phyloP scores from a whole-genome alignment of 805 yeast genomes.

The Candida germanica region DNA sequence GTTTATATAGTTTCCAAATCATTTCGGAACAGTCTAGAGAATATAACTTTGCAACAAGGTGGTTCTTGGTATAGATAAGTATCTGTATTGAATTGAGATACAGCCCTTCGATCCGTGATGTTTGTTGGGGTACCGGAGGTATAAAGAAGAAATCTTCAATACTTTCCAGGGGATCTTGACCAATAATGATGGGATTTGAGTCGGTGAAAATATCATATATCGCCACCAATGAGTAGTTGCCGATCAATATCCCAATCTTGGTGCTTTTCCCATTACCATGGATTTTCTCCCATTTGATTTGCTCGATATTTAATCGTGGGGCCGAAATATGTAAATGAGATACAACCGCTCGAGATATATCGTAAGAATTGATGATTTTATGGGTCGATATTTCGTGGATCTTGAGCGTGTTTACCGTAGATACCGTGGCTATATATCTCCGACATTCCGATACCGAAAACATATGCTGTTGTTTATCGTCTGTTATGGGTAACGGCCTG shows the following conservation, averaged over 20 bases:
- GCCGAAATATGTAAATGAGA: constrained; percentile 1
- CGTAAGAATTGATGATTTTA: constrained; percentile 7
- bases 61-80: constrained; percentile 25
- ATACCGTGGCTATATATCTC: constrained; percentile 3
- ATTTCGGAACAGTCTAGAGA: constrained; percentile 36
- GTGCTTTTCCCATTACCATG: constrained; percentile 12
- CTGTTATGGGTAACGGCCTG: too few relatives aligned
- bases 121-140: constrained; percentile 18
- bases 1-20: constrained; percentile 32
- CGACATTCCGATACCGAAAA: constrained; percentile 3
- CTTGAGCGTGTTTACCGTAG: constrained; percentile 7
- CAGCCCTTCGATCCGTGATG: constrained; percentile 20
- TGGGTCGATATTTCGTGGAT: constrained; percentile 2
- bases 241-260: constrained; percentile 30
- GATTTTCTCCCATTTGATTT: constrained; percentile 12
- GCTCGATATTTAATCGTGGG: not conserved
- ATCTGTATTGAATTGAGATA: constrained; percentile 33
- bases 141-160: constrained; percentile 35
- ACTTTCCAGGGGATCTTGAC: constrained; percentile 25
- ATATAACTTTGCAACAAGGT: constrained; percentile 30
- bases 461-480: too few relatives aligned
- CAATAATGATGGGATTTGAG: constrained; percentile 29
- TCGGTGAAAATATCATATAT: constrained; percentile 21
- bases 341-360: constrained; percentile 5
- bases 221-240: constrained; percentile 17